Evolutionary conservation across 306 rosid species (phyloP).

Genomic region (Arachis hypogaea): DNA sequence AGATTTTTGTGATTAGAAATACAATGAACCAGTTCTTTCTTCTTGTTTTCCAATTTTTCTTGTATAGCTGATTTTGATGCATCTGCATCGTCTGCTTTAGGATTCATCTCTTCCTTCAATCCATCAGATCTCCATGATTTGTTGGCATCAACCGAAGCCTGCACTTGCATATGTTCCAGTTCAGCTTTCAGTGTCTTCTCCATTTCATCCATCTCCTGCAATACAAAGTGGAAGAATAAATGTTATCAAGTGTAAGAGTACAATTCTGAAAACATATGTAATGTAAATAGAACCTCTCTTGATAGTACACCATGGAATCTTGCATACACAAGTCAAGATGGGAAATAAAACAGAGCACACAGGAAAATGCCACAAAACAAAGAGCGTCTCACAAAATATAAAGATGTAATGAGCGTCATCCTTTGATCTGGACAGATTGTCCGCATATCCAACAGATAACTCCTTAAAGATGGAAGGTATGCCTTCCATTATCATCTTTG

Average conservation of each 20-base stretch:
- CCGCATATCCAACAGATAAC: not conserved
- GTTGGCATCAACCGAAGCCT: slow-evolving; percentile 37
- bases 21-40: slow-evolving; percentile 70
- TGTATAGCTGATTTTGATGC: slow-evolving; percentile 47
- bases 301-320: not conserved
- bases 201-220: slow-evolving; percentile 73
- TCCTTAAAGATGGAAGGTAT: not conserved
- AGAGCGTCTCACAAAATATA: not conserved
- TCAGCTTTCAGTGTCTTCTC: slow-evolving; percentile 62
- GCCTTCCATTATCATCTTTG: not conserved
- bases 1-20: slow-evolving; percentile 20
- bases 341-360: not conserved
- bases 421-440: not conserved
- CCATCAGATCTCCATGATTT: slow-evolving; percentile 47
- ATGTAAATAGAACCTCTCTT: slow-evolving; percentile 1
- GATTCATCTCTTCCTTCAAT: slow-evolving; percentile 39
- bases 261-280: not conserved
- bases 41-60: slow-evolving; percentile 73
- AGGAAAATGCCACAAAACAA: slow-evolving; percentile 3
- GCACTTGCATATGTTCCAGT: slow-evolving; percentile 44
- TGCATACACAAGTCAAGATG: not conserved
- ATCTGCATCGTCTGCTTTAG: slow-evolving; percentile 52
- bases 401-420: not conserved
- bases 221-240: slow-evolving; percentile 27
- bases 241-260: not conserved